Base-by-base conservation (phyloP, 257 asterid species). In the Cinchona pubescens region DNA sequence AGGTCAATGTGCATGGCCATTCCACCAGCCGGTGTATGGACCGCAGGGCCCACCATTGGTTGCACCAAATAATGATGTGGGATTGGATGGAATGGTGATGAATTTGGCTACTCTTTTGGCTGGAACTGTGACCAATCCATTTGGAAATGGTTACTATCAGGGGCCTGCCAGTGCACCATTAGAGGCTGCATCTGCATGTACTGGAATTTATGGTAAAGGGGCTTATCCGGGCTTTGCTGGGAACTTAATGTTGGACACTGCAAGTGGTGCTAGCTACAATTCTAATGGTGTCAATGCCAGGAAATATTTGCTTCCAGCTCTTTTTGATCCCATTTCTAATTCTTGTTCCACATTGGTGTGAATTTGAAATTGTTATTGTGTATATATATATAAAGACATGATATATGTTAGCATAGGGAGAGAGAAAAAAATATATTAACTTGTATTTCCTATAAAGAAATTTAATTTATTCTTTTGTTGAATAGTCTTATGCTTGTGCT, bases 1-100 rank as follows among this genome's bases (percentile, higher is more conserved):
- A 5, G 88, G 88, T 43, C 76, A 76, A 23, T 84, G 88, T 51
- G 88, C 86, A 23, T 85, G 88, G 88, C 86, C 88, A 6, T 84
- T 84, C 45, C 81, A 79, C 35, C 78, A 82, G 49, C 88, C 86
- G 2, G 45, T 67, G 21, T 69, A 71, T 10, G 86, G 88, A 2
- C 88, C 88, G 23, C 88, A 85, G 59, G 49, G 34, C 30, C 78
- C 84, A 61, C 79, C 83, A 15, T 65, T 85, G 42, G 79, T 85
- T 27, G 79, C 86, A 0, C 88, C 88, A 10, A 84, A 84, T 40
- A 69, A 75, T 0, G 86, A 84, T 40, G 82, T 84, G 21, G 84
- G 88, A 0, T 2, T 82, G 38, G 88, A 85, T 35, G 88, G 84
- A 2, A 79, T 85, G 78, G 78, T 85, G 30, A 82, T 85, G 9